phyloP scores from a whole-genome alignment of 805 yeast genomes.

The Spathaspora passalidarum region DNA sequence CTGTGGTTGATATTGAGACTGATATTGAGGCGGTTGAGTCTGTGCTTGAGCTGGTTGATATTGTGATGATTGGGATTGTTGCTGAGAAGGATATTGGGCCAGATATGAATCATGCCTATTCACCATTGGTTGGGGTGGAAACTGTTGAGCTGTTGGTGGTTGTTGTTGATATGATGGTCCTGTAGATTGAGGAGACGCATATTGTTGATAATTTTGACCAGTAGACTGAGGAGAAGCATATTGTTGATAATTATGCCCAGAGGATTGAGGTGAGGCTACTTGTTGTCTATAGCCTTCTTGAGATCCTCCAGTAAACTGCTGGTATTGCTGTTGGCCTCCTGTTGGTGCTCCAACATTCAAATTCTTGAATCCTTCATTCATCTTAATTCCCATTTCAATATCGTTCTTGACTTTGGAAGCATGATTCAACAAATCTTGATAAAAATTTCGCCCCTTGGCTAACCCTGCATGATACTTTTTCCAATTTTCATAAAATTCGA shows the following conservation, averaged over 20 bases:
- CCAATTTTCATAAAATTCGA: constrained; percentile 54
- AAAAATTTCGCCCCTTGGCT: constrained; percentile 61
- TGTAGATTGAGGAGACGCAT: not conserved
- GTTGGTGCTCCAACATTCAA: not conserved
- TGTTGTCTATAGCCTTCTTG: not conserved
- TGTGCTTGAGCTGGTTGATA: constrained; percentile 7
- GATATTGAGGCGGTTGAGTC: not conserved
- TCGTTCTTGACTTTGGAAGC: not conserved
- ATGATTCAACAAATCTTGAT: constrained; percentile 45
- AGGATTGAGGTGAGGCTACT: not conserved
- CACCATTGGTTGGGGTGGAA: constrained; percentile 4
- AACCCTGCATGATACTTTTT: constrained; percentile 55
- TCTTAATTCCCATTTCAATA: not conserved
- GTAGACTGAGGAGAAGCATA: not conserved
- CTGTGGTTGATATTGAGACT: not conserved
- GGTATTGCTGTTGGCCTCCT: no score
- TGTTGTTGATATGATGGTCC: not conserved
- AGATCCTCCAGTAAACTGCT: not conserved
- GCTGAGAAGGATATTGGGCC: not conserved
- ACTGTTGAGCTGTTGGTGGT: not conserved
- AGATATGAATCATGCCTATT: not conserved
- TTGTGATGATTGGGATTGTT: not conserved
- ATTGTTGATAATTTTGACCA: not conserved
- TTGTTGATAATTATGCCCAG: not conserved
- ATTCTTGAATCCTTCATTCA: constrained; percentile 2